Percentiles rank a stretch among this genome's conserved stretches.
Conservation (phyloP, 1,284 basidiomycete species). For the Rhizopogon hawkerae region DNA sequence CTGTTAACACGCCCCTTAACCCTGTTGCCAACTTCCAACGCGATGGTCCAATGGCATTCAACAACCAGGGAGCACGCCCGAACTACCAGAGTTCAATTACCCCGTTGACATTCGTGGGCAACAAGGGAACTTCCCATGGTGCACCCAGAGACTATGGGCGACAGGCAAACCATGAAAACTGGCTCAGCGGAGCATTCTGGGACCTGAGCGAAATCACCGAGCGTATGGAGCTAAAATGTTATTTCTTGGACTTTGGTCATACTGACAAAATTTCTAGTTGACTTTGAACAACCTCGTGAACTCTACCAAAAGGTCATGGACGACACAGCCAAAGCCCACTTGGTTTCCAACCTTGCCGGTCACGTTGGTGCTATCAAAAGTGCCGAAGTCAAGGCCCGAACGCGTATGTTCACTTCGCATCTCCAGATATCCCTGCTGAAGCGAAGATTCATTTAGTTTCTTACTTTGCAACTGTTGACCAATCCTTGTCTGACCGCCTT, state of each 20-base stretch:
- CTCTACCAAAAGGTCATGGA: slow-evolving; percentile 76
- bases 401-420: slow-evolving; percentile 42
- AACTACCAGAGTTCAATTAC: slow-evolving; percentile 77
- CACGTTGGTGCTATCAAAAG: slow-evolving; percentile 66
- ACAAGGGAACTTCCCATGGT: slow-evolving; percentile 34
- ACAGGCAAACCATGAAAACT: slow-evolving; percentile 60
- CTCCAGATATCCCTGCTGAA: background rate
- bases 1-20: slow-evolving; percentile 74
- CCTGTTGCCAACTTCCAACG: slow-evolving; percentile 85
- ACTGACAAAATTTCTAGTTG: slow-evolving; percentile 38
- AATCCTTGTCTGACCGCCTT: slow-evolving; percentile 64
- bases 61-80: slow-evolving; percentile 76
- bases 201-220: slow-evolving; percentile 76
- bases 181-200: slow-evolving; percentile 62
- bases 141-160: slow-evolving; percentile 30
- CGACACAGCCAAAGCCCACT: slow-evolving; percentile 58
- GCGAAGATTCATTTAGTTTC: slow-evolving; percentile 41
- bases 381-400: slow-evolving; percentile 54
- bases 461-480: slow-evolving; percentile 73
- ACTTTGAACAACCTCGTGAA: slow-evolving; percentile 86
- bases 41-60: slow-evolving; percentile 58
- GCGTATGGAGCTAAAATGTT: slow-evolving; percentile 42
- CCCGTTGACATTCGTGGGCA: slow-evolving; percentile 45
- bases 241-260: background rate
- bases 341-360: slow-evolving; percentile 70